phyloP scores from a whole-genome alignment of 2,329 filamentous ascomycete species.

The Fusarium sambucinum region DNA sequence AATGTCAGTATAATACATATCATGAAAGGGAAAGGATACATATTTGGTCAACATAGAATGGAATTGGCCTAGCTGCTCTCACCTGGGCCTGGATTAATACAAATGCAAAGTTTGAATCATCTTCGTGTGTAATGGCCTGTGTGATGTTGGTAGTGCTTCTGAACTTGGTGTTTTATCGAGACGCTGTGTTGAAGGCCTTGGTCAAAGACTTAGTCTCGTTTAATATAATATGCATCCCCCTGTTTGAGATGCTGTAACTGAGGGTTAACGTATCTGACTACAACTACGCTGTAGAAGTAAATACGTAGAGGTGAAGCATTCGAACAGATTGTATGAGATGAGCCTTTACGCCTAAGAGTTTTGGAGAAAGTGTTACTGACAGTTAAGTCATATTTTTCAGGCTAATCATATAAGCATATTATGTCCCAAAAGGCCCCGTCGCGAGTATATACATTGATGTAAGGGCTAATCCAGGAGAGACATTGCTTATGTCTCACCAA shows the following conservation, averaged over 20 bases:
- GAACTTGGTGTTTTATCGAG: neutral
- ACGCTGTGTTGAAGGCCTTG: no score
- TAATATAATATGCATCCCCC: no score
- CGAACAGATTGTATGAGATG: no score
- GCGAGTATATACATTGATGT: neutral
- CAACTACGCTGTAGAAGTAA: neutral
- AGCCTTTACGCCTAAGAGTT: neutral
- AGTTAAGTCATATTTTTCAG: neutral
- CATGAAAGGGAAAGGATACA: neutral
- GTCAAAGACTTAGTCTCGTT: no score
- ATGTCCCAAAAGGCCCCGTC: neutral
- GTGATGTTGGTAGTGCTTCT: neutral
- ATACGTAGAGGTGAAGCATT: neutral
- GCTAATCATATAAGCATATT: neutral
- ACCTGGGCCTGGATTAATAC: neutral
- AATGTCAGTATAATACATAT: conserved; percentile 1
- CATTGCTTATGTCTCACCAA: neutral
- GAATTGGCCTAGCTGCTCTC: conserved; percentile 1
- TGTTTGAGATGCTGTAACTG: neutral
- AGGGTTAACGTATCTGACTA: rapidly evolving
- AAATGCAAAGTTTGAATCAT: neutral
- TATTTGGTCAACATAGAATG: neutral
- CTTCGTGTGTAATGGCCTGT: neutral
- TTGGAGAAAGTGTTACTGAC: neutral
- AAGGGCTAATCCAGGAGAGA: neutral